These are phyloP conservation scores for Alternaria brassicae DNA, from an alignment of 2,329 filamentous ascomycete species.

Conservation along the genomic window DNA sequence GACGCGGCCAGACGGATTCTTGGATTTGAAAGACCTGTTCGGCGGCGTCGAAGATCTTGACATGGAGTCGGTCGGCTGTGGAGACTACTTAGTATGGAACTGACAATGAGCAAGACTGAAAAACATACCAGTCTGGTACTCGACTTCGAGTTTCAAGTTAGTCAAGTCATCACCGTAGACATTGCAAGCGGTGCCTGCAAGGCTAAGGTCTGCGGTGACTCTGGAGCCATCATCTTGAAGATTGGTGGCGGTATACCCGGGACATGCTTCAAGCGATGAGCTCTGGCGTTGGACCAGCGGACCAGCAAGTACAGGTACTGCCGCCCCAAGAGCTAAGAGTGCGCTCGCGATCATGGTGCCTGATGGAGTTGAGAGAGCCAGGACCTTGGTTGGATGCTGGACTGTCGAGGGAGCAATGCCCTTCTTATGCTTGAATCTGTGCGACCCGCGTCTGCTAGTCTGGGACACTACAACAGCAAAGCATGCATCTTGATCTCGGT, in stretches of 20 bases:
- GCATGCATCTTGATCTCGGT: conserved; percentile 5
- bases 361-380: conserved; percentile 10
- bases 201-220: conserved; percentile 70
- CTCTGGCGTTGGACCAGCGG: conserved; percentile 28
- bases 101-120: conserved; percentile 64
- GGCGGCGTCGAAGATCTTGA: conserved; percentile 73
- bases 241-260: conserved; percentile 71
- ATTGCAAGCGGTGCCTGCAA: conserved; percentile 71
- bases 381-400: conserved; percentile 8
- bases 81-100: conserved; percentile 50
- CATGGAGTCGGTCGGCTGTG: conserved; percentile 69
- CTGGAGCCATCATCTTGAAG: conserved; percentile 60
- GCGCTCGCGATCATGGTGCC: conserved; percentile 34
- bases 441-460: conserved; percentile 1
- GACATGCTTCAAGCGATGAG: conserved; percentile 56
- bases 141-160: conserved; percentile 63
- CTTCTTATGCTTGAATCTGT: conserved; percentile 20
- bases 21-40: conserved; percentile 77
- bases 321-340: conserved; percentile 33
- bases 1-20: conserved; percentile 70
- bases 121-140: conserved; percentile 64
- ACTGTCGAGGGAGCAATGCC: neutral
- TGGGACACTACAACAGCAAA: neutral
- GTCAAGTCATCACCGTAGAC: conserved; percentile 65
- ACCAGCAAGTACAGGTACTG: conserved; percentile 26